Conservation (phyloP, 352 stramenopile species). For the Pythium aquatile region DNA sequence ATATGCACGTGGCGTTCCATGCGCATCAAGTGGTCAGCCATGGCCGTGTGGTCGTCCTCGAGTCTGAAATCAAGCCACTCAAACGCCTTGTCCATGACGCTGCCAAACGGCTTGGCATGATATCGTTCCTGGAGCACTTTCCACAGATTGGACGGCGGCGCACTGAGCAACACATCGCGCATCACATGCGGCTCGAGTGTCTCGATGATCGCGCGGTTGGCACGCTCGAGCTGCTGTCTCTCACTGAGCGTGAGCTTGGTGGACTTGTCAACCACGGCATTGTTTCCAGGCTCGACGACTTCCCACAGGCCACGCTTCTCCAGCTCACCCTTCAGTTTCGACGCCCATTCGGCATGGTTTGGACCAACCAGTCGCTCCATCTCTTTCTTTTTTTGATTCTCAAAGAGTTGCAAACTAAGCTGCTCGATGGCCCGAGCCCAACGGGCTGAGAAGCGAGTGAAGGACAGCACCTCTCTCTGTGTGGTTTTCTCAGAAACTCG, state of each 20-base stretch:
- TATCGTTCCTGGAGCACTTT: conserved; percentile 19
- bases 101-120: conserved; percentile 14
- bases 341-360: conserved; percentile 15
- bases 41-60: conserved; percentile 4
- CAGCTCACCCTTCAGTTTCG: conserved; percentile 4
- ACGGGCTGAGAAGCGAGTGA: neutral
- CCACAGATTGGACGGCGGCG: conserved; percentile 21
- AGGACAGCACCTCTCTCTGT: neutral
- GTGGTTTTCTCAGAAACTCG: conserved; percentile 7
- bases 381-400: neutral
- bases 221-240: conserved; percentile 3
- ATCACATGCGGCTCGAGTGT: conserved; percentile 24
- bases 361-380: conserved; percentile 17
- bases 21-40: conserved; percentile 8
- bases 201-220: conserved; percentile 21
- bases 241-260: neutral
- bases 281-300: conserved; percentile 7
- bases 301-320: conserved; percentile 14
- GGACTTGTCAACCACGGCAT: neutral
- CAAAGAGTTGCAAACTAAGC: conserved; percentile 1
- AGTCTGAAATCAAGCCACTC: conserved; percentile 17
- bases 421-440: neutral
- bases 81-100: conserved; percentile 28
- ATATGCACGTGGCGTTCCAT: conserved; percentile 11
- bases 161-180: conserved; percentile 21